Evolutionary conservation across 108 stramenopile species (phyloP), one percentile per base, ranked within the genome.

Genomic region (Parmales sp.): DNA sequence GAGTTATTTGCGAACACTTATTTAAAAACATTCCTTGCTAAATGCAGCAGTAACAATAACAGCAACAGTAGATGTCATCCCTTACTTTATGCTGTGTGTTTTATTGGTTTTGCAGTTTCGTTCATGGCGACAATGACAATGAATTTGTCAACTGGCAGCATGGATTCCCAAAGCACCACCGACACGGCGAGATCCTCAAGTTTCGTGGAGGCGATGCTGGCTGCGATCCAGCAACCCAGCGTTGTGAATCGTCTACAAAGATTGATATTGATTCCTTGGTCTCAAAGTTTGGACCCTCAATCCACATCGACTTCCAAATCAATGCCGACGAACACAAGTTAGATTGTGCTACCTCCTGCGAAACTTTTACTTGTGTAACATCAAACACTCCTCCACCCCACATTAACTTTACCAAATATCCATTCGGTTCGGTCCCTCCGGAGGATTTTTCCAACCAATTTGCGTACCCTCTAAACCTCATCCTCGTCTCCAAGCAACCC

Each of bases 391-490:
- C 7, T 45, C 29, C 1, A 13, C 44, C 25, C 31, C 26, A 4
- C 7, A 28, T 1, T 2, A 16, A 11, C 11, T 28, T 16, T 7
- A 48, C 28, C 3, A 20, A 29, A 13, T 83, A 81, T 73, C 73
- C 70, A 1, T 76, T 86, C 70, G 85, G 85, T 0, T 49, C 76
- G 8, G 80, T 81, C 25, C 85, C 85, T 5, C 85, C 85, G 1
- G 85, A 86, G 71, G 85, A 86, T 45, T 86, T 86, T 39, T 71
- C 75, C 38, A 71, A 81, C 39, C 76, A 82, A 34, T 83, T 86
- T 64, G 72, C 71, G 74, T 85, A 79, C 67, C 84, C 84, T 22
- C 64, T 85, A 25, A 80, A 85, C 50, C 69, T 82, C 5, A 85
- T 85, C 66, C 78, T 78, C 54, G 84, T 85, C 1, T 79, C 84